A percentile compares a stretch with the other conserved stretches of the same genome.
phyloP scores from a whole-genome alignment of 1,139 yeast species.

The Suzukiozyma palmioleophila region DNA sequence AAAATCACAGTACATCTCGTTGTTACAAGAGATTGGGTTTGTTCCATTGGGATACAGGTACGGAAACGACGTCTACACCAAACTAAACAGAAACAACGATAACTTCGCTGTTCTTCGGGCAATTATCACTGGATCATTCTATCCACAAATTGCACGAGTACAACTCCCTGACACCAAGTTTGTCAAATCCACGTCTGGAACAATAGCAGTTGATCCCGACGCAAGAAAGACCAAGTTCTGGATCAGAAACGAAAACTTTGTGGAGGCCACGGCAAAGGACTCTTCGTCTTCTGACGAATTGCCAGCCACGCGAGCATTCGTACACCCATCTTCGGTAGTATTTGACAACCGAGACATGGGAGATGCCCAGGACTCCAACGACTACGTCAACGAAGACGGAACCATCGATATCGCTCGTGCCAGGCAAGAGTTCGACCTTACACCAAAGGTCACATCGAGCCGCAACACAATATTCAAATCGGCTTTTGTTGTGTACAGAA shows the following conservation, averaged over 20 bases:
- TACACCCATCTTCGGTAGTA: conserved; percentile 79
- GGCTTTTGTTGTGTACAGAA: conserved; percentile 52
- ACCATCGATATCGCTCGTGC: conserved; percentile 28
- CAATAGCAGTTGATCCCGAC: conserved; percentile 82
- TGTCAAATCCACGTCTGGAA: conserved; percentile 66
- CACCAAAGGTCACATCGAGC: conserved; percentile 27
- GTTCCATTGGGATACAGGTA: conserved; percentile 46
- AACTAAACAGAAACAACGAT: conserved; percentile 44
- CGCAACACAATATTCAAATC: conserved; percentile 31
- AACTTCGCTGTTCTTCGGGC: conserved; percentile 57
- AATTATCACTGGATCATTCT: conserved; percentile 72
- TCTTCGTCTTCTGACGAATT: conserved; percentile 14
- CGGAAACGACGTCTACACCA: conserved; percentile 10
- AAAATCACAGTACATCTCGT: conserved; percentile 60
- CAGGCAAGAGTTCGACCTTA: conserved; percentile 28
- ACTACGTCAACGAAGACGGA: conserved; percentile 35
- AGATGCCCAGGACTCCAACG: conserved; percentile 8
- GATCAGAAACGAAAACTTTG: conserved; percentile 55
- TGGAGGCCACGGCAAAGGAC: conserved; percentile 13
- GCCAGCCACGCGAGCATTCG: conserved; percentile 66
- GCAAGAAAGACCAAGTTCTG: conserved; percentile 69
- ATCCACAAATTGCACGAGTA: conserved; percentile 78
- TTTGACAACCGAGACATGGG: conserved; percentile 35
- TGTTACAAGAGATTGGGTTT: conserved; percentile 74
- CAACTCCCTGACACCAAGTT: conserved; percentile 80